Conservation (phyloP, 768 basidiomycete species). For the Lepiota subincarnata region DNA sequence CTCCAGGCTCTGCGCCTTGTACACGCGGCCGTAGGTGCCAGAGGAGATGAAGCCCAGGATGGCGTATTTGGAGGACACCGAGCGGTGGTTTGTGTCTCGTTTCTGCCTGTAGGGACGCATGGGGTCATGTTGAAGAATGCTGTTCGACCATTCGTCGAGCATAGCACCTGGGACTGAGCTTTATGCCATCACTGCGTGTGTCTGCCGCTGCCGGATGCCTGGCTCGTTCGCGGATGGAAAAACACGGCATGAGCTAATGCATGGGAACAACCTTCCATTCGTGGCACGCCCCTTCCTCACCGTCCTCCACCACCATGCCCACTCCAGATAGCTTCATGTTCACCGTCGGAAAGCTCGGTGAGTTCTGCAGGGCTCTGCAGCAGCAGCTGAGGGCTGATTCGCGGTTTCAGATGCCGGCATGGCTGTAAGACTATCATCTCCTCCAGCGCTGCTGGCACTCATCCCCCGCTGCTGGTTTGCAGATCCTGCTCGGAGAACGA, state of each 20-base stretch:
- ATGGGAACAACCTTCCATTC: conserved; percentile 6
- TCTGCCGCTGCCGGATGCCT: too few species aligned
- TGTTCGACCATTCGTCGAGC: conserved; percentile 34
- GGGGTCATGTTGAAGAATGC: conserved; percentile 61
- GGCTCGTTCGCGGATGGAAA: not conserved
- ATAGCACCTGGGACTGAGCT: conserved; percentile 5
- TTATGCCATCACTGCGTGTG: not conserved
- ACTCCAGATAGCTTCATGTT: conserved; percentile 75
- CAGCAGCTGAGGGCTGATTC: conserved; percentile 10
- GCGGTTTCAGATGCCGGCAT: conserved; percentile 75
- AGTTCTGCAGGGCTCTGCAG: conserved; percentile 21
- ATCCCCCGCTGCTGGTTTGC: conserved; percentile 3
- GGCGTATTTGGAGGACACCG: conserved; percentile 77
- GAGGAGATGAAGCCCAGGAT: conserved; percentile 98
- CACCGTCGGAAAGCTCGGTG: conserved; percentile 94
- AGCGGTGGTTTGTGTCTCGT: conserved; percentile 62
- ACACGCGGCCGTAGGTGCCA: conserved; percentile 97
- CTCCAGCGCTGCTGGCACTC: not conserved
- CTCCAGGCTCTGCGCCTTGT: conserved; percentile 85
- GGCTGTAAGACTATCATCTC: conserved; percentile 55
- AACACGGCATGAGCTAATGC: too few species aligned
- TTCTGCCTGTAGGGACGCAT: conserved; percentile 85
- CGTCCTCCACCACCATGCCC: conserved; percentile 19
- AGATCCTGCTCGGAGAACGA: conserved; percentile 91
- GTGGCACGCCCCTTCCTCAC: not conserved